Base-by-base conservation (phyloP, 805 yeast genomes). In the Kuraishia cidri region DNA sequence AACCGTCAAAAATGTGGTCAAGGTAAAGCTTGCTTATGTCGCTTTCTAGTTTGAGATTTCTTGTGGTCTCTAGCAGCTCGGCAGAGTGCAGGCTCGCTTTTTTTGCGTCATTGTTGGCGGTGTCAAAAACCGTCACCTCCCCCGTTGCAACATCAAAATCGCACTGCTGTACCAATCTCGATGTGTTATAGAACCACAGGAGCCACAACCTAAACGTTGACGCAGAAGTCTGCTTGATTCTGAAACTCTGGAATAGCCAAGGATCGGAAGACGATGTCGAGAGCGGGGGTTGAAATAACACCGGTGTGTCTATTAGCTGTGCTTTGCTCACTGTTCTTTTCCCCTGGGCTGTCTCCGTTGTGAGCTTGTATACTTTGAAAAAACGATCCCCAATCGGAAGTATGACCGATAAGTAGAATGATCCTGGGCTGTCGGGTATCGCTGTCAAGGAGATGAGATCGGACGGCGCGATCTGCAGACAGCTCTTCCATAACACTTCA, bases 1-100 rank as follows among this genome's bases (percentile, higher is more conserved):
- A 70, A 11, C 69, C 60, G 34, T 71, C 66, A 38, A 76, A 68
- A 4, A 79, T 56, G 32, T 62, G 60, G 12, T 60, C 48, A 12
- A 60, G 39, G 45, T 68, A 75, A 38, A 52, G 66, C 17, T 62
- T 67, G 31, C 48, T 47, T 5, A 53, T 24, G 13, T 42, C 38
- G 2, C 42, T 44, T 1, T 17, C 26, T 17, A 20, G 11, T 7
- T 11, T 14, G 21, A 28, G 4, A 6, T 23, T 15, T 21, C 30
- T 30, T 14, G 31, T 20, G 6, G 33, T 18, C 26, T 37, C 31
- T 17, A 31, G 23, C 8, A 45, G 41, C 6, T 41, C 40, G 5
- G 22, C 29, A n/a, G 36, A 30, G 15, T 37, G 17, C 2, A 35
- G 11, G 4, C 42, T 41, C 14, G 24, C 23, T 4, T 39, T 12